Evolutionary conservation across 2,329 filamentous ascomycete species (phyloP), one percentile per base, ranked within the genome.

Genomic region (Ceratocystis cacaofunesta): DNA sequence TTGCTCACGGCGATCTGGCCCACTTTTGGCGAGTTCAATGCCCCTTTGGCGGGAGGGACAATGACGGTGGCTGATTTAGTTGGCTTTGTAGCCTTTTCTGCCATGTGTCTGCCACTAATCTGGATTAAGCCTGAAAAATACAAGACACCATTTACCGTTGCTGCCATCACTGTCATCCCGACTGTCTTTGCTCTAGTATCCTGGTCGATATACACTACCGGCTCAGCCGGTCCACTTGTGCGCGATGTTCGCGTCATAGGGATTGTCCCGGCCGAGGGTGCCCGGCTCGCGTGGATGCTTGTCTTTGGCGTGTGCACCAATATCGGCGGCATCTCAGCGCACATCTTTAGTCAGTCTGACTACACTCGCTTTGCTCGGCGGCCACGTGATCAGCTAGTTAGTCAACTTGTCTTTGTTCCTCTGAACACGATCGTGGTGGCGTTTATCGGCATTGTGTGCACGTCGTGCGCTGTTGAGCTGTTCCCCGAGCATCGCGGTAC

Each of bases 71-170:
- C 76, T 0, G 75, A 76, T 63, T 77, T 75, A 74, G 74, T 76
- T 1, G 73, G 71, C 19, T 76, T 74, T 65, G 67, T 70, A n/a
- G 71, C 70, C 67, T 70, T 77, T n/a, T 73, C 74, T 1, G 69
- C 79, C 63, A 70, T 79, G 7, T 78, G 73, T 58, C 74, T 77
- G 67, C 77, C 80, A 61, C 70, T 79, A 12, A 79, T 78, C 69
- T 80, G 77, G 74, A 76, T 78, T 58, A 70, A 76, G 4, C 77
- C 79, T 68, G 78, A 80, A 67, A 76, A 75, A 15, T 80, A 79
- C 71, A 79, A 77, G 69, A 74, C 77, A 2, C 77, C 73, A 50
- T 69, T 74, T 4, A 78, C 76, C 70, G 78, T 76, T 65, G 75
- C 75, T 17, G n/a, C 77, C 5, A 76, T 74, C 12, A 80, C 80